Evolutionary conservation across 2,329 filamentous ascomycete genomes (phyloP), one percentile per base, ranked within the genome.

Genomic region (Botryotinia convoluta): DNA sequence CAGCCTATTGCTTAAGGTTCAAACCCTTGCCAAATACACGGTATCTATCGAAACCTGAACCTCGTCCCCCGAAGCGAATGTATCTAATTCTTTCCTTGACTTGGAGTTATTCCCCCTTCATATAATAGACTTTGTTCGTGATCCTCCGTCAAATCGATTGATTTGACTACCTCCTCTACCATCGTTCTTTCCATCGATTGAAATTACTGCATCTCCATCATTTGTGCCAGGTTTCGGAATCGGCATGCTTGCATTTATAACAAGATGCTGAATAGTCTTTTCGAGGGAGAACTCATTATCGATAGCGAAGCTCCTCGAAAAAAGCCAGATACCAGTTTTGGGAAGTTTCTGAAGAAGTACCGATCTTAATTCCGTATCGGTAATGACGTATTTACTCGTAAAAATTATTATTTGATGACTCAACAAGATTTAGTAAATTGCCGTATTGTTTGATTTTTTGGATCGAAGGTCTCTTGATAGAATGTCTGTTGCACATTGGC

Each of bases 281-380:
- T 16, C n/a, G 14, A 54, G 14, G 0, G 51, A 18, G 51, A 54
- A 6, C 14, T 18, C 2, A 3, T 3, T 3, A 29, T 29, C 0
- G 14, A 7, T 18, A 4, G n/a, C 14, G 0, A 3, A 18, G 26
- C 1, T 0, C 51, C 2, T n/a, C 26, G 6, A 1, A 14, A 1
- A 0, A 29, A 0, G 14, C 51, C n/a, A 54, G 51, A 54, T 54
- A 7, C 51, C n/a, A 29, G 51, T 29, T 3, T 3, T 16, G 6
- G 51, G 51, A n/a, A 54, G 51, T 0, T 18, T n/a, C 6, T 18
- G 5, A n/a, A n/a, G 26, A n/a, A 54, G 51, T 18, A 9, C 14
- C 6, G 5, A 54, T 54, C 7, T 29, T 10, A 54, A 6, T 54
- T 54, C 51, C 14, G 7, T 3, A n/a, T 54, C 51, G n/a, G n/a